Conservation (phyloP, 257 asterid genomes). For the Vinca minor region DNA sequence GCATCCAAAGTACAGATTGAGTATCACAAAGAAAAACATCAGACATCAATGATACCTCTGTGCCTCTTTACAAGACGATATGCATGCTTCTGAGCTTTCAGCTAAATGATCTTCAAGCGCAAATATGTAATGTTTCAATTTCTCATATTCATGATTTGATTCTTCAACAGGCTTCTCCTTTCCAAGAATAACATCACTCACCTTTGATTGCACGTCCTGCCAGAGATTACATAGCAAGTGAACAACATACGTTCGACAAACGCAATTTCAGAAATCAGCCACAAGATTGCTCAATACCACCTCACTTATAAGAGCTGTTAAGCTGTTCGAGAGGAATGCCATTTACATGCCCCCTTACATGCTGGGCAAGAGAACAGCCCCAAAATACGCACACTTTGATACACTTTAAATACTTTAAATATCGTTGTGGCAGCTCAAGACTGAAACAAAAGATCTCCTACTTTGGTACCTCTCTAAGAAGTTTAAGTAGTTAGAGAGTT, state of each 20-base stretch:
- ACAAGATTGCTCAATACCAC: background rate
- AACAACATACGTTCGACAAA: no score
- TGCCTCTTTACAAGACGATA: slow-evolving; percentile 96
- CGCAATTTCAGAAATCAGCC: no score
- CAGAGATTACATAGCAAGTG: no score
- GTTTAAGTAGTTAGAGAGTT: background rate
- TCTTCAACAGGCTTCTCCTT: slow-evolving; percentile 98
- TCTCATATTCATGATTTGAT: slow-evolving; percentile 81
- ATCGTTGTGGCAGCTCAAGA: background rate
- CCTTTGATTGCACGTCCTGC: slow-evolving; percentile 91
- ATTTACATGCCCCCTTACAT: background rate
- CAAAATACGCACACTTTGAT: background rate
- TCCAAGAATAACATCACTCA: slow-evolving; percentile 95
- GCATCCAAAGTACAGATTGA: background rate
- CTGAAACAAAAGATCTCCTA: background rate
- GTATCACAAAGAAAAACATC: no score
- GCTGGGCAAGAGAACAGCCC: background rate
- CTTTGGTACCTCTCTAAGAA: background rate
- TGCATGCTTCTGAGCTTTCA: slow-evolving; percentile 98
- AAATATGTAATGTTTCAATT: slow-evolving; percentile 72
- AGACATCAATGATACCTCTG: slow-evolving; percentile 40
- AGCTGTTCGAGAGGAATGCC: background rate
- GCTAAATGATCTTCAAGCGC: slow-evolving; percentile 94
- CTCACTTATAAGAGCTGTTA: background rate
- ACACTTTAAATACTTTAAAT: no score